phyloP scores from a whole-genome alignment of 2,329 filamentous ascomycete species.

The Xylaria sp. region DNA sequence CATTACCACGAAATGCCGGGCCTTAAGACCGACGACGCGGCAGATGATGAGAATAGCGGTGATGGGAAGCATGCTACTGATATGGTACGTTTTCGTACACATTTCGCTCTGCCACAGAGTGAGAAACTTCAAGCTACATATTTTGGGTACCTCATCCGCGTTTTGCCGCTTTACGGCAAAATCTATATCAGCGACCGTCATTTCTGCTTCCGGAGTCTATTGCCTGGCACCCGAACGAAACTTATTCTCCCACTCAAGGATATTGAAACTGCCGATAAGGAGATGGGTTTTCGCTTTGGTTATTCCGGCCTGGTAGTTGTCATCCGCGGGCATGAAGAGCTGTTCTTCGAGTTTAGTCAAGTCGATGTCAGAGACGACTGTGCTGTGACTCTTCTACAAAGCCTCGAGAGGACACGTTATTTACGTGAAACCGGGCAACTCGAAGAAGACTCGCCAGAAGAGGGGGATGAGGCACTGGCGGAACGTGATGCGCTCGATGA shows the following conservation, averaged over 20 bases:
- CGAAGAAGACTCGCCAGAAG: slow-evolving; percentile 74
- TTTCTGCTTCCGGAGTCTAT: slow-evolving; percentile 91
- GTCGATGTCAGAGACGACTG: slow-evolving; percentile 88
- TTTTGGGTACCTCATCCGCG: slow-evolving; percentile 90
- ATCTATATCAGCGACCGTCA: slow-evolving; percentile 90
- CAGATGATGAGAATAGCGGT: slow-evolving; percentile 62
- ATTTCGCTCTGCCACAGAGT: slow-evolving; percentile 87
- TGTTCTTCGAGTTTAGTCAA: slow-evolving; percentile 93
- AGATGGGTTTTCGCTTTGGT: slow-evolving; percentile 92
- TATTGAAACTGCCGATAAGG: slow-evolving; percentile 92
- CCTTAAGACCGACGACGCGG: slow-evolving; percentile 65
- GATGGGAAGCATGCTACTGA: slow-evolving; percentile 73
- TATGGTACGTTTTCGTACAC: slow-evolving; percentile 84
- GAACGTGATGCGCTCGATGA: slow-evolving; percentile 85
- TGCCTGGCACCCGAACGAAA: slow-evolving; percentile 91
- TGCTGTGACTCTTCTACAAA: slow-evolving; percentile 80
- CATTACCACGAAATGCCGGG: slow-evolving; percentile 79
- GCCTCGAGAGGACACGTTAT: slow-evolving; percentile 77
- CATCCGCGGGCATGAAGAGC: slow-evolving; percentile 91
- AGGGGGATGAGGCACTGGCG: slow-evolving; percentile 78
- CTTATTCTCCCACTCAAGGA: slow-evolving; percentile 90
- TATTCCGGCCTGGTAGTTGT: slow-evolving; percentile 93
- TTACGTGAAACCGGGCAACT: slow-evolving; percentile 76
- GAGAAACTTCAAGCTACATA: slow-evolving; percentile 90
- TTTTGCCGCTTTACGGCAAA: slow-evolving; percentile 93